These are phyloP conservation scores for Usnea hakonensis DNA, from an alignment of 495 filamentous ascomycete species.

Conservation along the genomic window DNA sequence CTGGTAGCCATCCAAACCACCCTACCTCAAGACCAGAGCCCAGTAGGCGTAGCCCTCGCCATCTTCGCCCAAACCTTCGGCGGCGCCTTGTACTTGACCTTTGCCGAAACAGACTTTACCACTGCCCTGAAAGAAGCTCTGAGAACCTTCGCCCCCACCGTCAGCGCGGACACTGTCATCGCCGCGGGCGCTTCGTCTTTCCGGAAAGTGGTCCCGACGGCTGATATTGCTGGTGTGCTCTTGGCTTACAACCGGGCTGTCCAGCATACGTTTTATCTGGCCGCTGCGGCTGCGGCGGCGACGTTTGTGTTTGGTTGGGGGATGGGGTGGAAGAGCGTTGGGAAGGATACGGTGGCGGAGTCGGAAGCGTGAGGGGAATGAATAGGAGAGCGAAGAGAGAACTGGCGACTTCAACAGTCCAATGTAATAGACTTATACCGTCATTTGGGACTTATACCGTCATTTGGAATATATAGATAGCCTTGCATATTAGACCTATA, in stretches of 20 bases:
- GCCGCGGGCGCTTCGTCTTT: conserved; percentile 55
- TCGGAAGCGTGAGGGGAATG: not conserved
- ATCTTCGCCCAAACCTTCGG: conserved; percentile 56
- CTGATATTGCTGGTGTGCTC: conserved; percentile 44
- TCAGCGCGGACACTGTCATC: conserved; percentile 41
- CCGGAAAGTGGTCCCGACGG: conserved; percentile 32
- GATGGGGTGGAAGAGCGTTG: conserved; percentile 61
- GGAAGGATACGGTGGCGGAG: conserved; percentile 50
- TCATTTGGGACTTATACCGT: too few relatives aligned
- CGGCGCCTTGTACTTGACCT: conserved; percentile 57
- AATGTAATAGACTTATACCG: too few relatives aligned
- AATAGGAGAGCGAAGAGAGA: too few relatives aligned
- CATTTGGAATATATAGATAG: too few relatives aligned
- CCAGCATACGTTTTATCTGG: conserved; percentile 48
- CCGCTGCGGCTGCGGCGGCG: conserved; percentile 43
- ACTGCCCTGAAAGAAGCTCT: conserved; percentile 51
- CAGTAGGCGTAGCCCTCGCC: conserved; percentile 45
- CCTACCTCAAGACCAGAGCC: conserved; percentile 37
- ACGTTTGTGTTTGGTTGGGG: conserved; percentile 42
- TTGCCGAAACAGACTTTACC: conserved; percentile 60
- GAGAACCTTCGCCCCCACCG: conserved; percentile 23
- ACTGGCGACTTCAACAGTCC: too few relatives aligned
- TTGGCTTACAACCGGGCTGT: conserved; percentile 55
- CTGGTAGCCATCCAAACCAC: conserved; percentile 48
- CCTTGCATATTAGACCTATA: too few relatives aligned